Base-by-base conservation (phyloP, 140 eudicot species). In the Erigeron philadelphicus region DNA sequence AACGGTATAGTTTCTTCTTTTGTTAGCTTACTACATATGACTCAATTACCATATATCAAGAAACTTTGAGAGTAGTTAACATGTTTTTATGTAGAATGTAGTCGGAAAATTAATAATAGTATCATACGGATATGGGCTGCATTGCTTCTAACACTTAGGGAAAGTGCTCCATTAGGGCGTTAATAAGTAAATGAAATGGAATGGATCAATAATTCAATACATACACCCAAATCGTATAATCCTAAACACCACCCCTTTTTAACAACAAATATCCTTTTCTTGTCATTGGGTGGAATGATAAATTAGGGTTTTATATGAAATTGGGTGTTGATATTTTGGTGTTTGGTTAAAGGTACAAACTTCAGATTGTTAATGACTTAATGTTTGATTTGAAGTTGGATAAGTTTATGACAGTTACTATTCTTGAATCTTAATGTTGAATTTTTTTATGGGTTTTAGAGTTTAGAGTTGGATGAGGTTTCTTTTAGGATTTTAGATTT, bases 331-430 rank as follows among this genome's bases (percentile, higher is more conserved):
- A 31, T 2, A 1, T 31, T 31, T 31, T 31, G 38, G 1, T 31
- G 1, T 31, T 31, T 31, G 38, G 11, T 53, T 77, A 35, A 77
- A 44, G 17, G 47, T 61, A 2, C 58, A 46, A 53, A 17, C 19
- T 71, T 60, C 19, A 25, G 77, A 57, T 47, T 59, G 9, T 46
- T 38, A 2, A 12, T 21, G 25, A 21, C 25, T 21, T 21, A 1
- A 21, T 61, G 53, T 13, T 45, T 12, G 57, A 72, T 71, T 77
- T 78, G 63, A 58, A 54, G 78, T 58, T 47, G 15, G 69, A 38
- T 71, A 11, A 11, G 69, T 41, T 56, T 57, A 10, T 56, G 18
- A 49, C 19, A 77, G n/a, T 71, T 5, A 47, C 64, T 68, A 64
- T 64, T 71, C 46, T 35, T 57, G 68, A 47, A 53, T 31, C 38